Percentiles rank a stretch among this genome's conserved stretches.
These are phyloP conservation scores for Fusarium kyushuense DNA, from an alignment of 2,329 filamentous ascomycete species.

Conservation along the genomic window DNA sequence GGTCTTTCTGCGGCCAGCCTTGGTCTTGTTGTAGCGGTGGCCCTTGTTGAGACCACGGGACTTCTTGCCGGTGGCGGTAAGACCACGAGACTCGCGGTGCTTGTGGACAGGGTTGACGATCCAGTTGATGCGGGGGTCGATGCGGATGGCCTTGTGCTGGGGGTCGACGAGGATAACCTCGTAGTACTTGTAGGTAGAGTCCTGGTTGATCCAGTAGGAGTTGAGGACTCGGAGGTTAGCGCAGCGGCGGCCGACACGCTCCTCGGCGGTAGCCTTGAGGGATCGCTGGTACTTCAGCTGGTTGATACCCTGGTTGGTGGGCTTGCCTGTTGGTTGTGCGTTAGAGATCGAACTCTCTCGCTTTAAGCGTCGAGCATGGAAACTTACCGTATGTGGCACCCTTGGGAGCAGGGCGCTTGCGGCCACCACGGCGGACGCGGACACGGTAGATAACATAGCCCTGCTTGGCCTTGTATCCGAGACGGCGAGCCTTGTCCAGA, in stretches of 20 bases:
- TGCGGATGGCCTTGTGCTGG: conserved; percentile 99
- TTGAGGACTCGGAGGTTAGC: conserved; percentile 99
- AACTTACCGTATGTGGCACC: conserved; percentile 97
- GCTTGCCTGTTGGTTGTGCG: conserved; percentile 79
- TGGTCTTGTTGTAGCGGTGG: conserved; percentile 99
- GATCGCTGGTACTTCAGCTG: conserved; percentile 99
- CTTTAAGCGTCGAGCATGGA: background rate
- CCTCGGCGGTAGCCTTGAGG: conserved; percentile 96
- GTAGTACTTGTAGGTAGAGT: conserved; percentile 99
- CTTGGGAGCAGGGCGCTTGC: conserved; percentile 96
- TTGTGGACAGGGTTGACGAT: conserved; percentile 99
- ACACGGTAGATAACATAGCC: conserved; percentile 99
- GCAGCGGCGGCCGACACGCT: conserved; percentile 99
- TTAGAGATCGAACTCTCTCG: conserved; percentile 35
- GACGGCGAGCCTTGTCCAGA: conserved; percentile 99
- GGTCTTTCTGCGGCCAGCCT: conserved; percentile 97
- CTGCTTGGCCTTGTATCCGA: conserved; percentile 99
- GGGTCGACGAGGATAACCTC: conserved; percentile 99
- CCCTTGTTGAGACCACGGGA: conserved; percentile 99
- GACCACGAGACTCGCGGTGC: conserved; percentile 98
- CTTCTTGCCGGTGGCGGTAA: conserved; percentile 99
- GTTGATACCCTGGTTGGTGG: conserved; percentile 99
- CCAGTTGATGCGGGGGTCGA: conserved; percentile 99
- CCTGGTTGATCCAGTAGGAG: conserved; percentile 99
- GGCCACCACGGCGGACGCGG: conserved; percentile 97